Conservation (phyloP, 2,329 filamentous ascomycete genomes). For the Neurospora crassa region DNA sequence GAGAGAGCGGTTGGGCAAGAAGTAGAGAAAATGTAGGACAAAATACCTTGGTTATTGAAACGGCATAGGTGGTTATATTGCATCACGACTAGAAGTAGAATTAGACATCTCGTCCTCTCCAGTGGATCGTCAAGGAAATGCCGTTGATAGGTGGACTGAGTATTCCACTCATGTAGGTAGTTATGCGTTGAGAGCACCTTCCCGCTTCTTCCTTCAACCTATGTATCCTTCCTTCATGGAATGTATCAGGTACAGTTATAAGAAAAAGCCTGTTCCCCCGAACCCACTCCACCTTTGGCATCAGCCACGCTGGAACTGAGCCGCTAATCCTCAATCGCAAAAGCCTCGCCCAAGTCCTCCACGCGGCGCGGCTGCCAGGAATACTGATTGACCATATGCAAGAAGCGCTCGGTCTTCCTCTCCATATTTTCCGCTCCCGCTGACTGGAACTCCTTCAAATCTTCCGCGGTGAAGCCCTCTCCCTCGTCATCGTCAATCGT, state of each 20-base stretch:
- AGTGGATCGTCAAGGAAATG: neutral
- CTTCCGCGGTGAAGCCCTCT: neutral
- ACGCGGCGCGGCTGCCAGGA: neutral
- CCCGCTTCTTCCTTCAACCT: neutral
- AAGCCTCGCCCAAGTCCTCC: neutral
- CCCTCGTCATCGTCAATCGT: neutral
- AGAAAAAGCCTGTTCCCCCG: no score
- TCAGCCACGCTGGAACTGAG: no score
- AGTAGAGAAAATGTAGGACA: no score
- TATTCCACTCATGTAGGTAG: neutral
- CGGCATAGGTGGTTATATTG: no score
- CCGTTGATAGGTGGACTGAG: no score
- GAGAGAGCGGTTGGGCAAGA: fast-evolving
- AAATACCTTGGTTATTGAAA: no score
- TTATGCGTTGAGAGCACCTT: neutral
- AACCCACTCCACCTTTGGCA: no score
- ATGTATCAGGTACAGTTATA: no score
- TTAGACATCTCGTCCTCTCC: neutral
- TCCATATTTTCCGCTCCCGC: neutral
- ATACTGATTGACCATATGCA: neutral
- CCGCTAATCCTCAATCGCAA: no score
- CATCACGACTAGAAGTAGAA: neutral
- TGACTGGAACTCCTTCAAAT: neutral
- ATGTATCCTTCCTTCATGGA: no score
- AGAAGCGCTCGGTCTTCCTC: neutral